Evolutionary conservation across 805 yeast species (phyloP), one percentile per base, ranked within the genome.

Genomic region (Metschnikowia vanudenii): DNA sequence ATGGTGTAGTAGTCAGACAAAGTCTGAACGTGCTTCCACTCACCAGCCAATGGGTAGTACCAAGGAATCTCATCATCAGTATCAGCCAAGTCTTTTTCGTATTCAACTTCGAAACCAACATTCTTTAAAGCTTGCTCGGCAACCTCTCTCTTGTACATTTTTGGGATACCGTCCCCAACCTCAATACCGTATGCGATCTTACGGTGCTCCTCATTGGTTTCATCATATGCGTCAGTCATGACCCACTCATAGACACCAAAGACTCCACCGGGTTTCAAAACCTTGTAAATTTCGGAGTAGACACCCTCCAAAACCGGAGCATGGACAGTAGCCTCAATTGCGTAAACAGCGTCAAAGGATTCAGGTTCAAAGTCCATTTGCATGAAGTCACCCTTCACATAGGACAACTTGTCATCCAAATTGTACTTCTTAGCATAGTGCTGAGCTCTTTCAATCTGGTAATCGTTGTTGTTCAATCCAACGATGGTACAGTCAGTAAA

Each of bases 221-320:
- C 96, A 65, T 94, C 98, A 67, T 89, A 94, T 41, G 73, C 77
- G 61, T 90, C 96, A 52, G 98, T 94, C 96, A 94, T 87, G 54
- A 94, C 98, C 99, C 99, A 94, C 73, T 94, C 99, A 74, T 94
- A 94, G 43, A 94, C 98, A 66, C 97, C 99, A 57, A 94, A 94
- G 40, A 77, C 81, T 68, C 99, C 99, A 64, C 98, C 98, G 59
- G 99, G 98, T 73, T 94, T 94, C 69, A 92, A 79, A 14, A 89
- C 97, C 65, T 88, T 88, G 81, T 81, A 94, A 63, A 92, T 92
- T 75, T 92, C 96, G 47, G 87, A 76, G 71, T 92, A 92, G 43
- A 94, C 98, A 65, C 97, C 97, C 70, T 90, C 96, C 61, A 94
- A 80, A 34, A 81, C 85, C 49, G 99, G 99, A 13, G 99, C 98